Percentiles rank a stretch among this genome's conserved stretches.
Conservation (phyloP, 495 filamentous ascomycete species). For the Talaromyces stipitatus region DNA sequence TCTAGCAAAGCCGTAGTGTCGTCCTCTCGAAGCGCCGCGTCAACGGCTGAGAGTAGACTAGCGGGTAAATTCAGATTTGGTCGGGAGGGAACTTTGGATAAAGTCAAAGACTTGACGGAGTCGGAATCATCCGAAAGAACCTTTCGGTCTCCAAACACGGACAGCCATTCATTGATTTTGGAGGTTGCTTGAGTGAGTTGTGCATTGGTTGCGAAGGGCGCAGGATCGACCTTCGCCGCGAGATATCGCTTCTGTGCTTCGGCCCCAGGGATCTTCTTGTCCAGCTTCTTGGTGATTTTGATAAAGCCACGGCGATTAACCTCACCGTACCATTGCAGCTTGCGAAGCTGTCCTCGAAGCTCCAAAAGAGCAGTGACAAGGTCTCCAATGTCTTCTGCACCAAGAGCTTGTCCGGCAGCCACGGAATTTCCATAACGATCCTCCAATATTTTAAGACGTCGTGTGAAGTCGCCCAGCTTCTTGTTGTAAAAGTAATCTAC, state of each 20-base stretch:
- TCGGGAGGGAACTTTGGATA: conserved; percentile 63
- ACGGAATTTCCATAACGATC: conserved; percentile 66
- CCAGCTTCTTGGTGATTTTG: conserved; percentile 97
- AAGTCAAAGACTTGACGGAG: conserved; percentile 63
- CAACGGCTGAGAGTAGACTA: conserved; percentile 60
- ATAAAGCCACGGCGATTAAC: conserved; percentile 91
- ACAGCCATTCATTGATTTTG: conserved; percentile 86
- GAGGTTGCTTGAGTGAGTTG: conserved; percentile 58
- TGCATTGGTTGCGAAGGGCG: conserved; percentile 73
- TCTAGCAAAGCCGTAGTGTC: conserved; percentile 53
- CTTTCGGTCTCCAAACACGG: conserved; percentile 66
- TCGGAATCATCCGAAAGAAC: conserved; percentile 59
- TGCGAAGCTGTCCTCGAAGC: conserved; percentile 74
- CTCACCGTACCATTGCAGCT: conserved; percentile 95
- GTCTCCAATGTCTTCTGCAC: conserved; percentile 77
- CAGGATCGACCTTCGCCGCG: conserved; percentile 76
- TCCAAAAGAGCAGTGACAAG: conserved; percentile 83
- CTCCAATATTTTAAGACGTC: conserved; percentile 75
- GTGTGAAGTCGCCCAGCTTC: conserved; percentile 74
- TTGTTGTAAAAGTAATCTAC: conserved; percentile 95
- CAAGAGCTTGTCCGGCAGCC: conserved; percentile 42
- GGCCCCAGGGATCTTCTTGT: conserved; percentile 74
- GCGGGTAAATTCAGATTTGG: conserved; percentile 62
- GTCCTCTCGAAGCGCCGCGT: conserved; percentile 70
- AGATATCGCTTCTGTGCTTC: conserved; percentile 75